Conservation (phyloP, 2,329 filamentous ascomycete genomes). For the Decorospora gaudefroyi region DNA sequence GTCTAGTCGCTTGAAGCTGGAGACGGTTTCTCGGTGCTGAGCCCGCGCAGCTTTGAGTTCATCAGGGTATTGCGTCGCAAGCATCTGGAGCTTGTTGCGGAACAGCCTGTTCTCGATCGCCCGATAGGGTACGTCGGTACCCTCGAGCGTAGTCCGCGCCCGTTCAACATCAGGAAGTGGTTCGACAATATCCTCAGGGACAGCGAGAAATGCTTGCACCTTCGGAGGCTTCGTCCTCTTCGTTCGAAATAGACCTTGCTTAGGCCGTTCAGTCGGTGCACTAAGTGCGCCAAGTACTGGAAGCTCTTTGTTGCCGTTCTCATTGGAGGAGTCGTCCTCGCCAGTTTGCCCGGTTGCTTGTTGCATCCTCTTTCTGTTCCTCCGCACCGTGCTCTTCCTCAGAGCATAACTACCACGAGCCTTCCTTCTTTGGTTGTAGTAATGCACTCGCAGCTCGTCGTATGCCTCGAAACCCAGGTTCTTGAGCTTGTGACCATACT, state of each 20-base stretch:
- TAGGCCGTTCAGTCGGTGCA: slow-evolving; percentile 30
- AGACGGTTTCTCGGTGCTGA: slow-evolving; percentile 47
- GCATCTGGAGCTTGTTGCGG: slow-evolving; percentile 33
- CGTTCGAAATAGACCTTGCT: slow-evolving; percentile 38
- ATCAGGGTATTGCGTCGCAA: slow-evolving; percentile 33
- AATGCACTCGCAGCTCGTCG: slow-evolving; percentile 34
- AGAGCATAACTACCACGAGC: slow-evolving; percentile 36
- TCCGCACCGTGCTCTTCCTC: slow-evolving; percentile 35
- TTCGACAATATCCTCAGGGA: slow-evolving; percentile 19
- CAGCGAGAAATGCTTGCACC: slow-evolving; percentile 37
- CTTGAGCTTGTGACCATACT: slow-evolving; percentile 51
- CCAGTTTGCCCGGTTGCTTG: slow-evolving; percentile 27
- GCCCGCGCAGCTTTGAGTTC: slow-evolving; percentile 51
- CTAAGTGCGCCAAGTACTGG: slow-evolving; percentile 25
- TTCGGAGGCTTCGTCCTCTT: slow-evolving; percentile 28
- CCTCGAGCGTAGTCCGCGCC: slow-evolving; percentile 29
- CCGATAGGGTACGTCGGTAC: slow-evolving; percentile 36
- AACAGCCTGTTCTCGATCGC: slow-evolving; percentile 38
- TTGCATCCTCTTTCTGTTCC: slow-evolving; percentile 33
- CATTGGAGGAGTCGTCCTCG: slow-evolving; percentile 24
- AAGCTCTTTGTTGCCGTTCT: slow-evolving; percentile 19
- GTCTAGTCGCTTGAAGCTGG: slow-evolving; percentile 53
- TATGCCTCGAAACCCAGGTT: slow-evolving; percentile 47
- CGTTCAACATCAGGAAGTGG: slow-evolving; percentile 8
- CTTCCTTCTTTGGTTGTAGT: slow-evolving; percentile 31